These are phyloP conservation scores for Colletotrichum zoysiae DNA, from an alignment of 2,329 filamentous ascomycete species.

Conservation along the genomic window DNA sequence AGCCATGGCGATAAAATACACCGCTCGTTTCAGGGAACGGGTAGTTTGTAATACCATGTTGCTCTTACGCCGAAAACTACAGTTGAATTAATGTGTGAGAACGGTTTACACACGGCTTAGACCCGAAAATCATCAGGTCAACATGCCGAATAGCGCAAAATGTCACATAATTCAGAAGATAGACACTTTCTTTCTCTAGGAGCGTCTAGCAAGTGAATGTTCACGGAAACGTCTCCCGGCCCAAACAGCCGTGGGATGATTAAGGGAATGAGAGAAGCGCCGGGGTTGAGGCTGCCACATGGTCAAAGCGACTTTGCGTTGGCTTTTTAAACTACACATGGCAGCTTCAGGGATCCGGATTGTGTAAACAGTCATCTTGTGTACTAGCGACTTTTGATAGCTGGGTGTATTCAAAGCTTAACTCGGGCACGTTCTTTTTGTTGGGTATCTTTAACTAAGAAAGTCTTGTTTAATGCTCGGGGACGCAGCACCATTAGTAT, in stretches of 20 bases:
- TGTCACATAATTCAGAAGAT: too few relatives aligned
- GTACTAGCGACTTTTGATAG: not conserved
- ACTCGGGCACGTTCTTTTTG: not conserved
- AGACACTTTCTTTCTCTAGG: too few relatives aligned
- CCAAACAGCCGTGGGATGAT: not conserved
- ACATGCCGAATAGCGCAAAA: not conserved
- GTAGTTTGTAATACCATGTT: not conserved
- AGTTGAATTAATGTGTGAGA: not conserved
- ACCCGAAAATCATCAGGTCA: not conserved
- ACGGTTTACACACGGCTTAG: not conserved
- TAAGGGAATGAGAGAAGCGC: not conserved
- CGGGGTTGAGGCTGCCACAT: too few relatives aligned
- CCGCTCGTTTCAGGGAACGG: not conserved
- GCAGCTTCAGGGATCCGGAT: too few relatives aligned
- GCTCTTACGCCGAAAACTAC: not conserved
- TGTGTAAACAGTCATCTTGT: not conserved
- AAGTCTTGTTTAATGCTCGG: too few relatives aligned
- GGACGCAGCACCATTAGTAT: too few relatives aligned
- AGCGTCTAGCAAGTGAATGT: not conserved
- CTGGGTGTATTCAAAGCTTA: too few relatives aligned
- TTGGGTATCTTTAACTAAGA: too few relatives aligned
- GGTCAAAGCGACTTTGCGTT: not conserved
- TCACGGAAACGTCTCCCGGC: not conserved
- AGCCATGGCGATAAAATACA: not conserved
- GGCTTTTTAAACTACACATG: not conserved